Conservation (phyloP, 345 rosid species). For the Lumnitzera racemosa region DNA sequence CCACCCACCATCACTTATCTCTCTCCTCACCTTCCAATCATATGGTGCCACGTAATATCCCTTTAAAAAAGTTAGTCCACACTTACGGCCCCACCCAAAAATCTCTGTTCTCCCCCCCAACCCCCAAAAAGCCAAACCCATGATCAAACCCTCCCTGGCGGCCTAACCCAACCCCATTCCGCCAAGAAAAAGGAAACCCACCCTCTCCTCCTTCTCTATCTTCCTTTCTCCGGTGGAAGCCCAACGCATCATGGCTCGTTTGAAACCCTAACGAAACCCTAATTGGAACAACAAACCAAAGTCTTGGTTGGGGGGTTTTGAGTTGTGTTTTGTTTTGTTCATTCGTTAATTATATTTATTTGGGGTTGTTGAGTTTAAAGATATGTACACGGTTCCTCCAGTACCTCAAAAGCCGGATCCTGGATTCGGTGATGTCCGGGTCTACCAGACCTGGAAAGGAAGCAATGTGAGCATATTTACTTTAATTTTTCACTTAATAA, state of each 20-base stretch:
- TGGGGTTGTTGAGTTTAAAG: slow-evolving; percentile 11
- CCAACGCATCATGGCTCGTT: too few species aligned
- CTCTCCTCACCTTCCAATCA: slow-evolving; percentile 16
- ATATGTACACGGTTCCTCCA: slow-evolving; percentile 89
- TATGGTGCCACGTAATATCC: slow-evolving; percentile 16
- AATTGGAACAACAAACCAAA: too few species aligned
- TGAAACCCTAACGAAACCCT: too few species aligned
- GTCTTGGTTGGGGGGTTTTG: too few species aligned
- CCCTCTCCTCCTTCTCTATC: background rate
- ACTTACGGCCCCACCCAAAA: background rate
- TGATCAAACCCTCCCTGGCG: slow-evolving; percentile 9
- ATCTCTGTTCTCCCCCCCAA: slow-evolving; percentile 8
- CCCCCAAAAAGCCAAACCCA: background rate
- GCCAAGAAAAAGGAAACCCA: background rate
- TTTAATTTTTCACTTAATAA: background rate
- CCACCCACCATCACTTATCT: slow-evolving; percentile 20
- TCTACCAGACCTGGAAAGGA: slow-evolving; percentile 92
- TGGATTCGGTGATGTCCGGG: slow-evolving; percentile 49
- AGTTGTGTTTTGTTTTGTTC: too few species aligned
- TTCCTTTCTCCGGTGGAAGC: too few species aligned
- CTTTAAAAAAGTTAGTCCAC: background rate
- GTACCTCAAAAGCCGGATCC: slow-evolving; percentile 63
- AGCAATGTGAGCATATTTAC: slow-evolving; percentile 56
- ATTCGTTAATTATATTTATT: too few species aligned
- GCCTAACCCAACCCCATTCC: background rate